Evolutionary conservation across 306 rosid genomes (phyloP), one percentile per base, ranked within the genome.

Genomic region (Dalbergia cultrata): DNA sequence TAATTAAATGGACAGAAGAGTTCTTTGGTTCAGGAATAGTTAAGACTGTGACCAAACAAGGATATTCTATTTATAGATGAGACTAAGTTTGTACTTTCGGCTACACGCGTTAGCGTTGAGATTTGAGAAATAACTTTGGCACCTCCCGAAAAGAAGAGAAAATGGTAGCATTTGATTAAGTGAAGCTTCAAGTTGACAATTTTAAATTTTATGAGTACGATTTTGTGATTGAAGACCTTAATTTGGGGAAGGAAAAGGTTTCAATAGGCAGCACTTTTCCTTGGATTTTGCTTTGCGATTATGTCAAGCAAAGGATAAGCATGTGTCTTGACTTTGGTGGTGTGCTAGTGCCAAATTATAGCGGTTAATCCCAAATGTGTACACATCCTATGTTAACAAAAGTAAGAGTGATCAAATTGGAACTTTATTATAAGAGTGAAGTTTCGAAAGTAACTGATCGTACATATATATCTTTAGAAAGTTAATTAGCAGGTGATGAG

Each of bases 81-180:
- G 47, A 67, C 8, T 74, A 65, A 45, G 53, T 13, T 69, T 64
- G 58, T 39, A 72, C 68, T 80, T 76, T 65, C 37, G 56, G 80
- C 56, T 84, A 64, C 47, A 59, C 22, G 13, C 22, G 13, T 26
- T 67, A 22, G 49, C 80, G 39, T 80, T 76, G 82, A 80, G 83
- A 81, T 81, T 57, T 77, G 88, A 67, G 80, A 77, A 67, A 64
- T 72, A 26, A 65, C 80, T 81, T 81, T 76, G 76, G 85, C 83
- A 77, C 44, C 64, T 81, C 83, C 83, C 77, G 7, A 54, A 58
- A 76, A 76, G 19, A 65, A 64, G 60, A 5, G 53, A 45, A 54
- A 52, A 14, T 49, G 17, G 12, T 13, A 59, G 34, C 74, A 70
- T 69, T 75, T n/a, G 52, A 45, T 41, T 54, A 37, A 37, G 66